Evolutionary conservation across 495 filamentous ascomycete genomes (phyloP), one percentile per base, ranked within the genome.

Genomic region (Bacidia gigantensis): DNA sequence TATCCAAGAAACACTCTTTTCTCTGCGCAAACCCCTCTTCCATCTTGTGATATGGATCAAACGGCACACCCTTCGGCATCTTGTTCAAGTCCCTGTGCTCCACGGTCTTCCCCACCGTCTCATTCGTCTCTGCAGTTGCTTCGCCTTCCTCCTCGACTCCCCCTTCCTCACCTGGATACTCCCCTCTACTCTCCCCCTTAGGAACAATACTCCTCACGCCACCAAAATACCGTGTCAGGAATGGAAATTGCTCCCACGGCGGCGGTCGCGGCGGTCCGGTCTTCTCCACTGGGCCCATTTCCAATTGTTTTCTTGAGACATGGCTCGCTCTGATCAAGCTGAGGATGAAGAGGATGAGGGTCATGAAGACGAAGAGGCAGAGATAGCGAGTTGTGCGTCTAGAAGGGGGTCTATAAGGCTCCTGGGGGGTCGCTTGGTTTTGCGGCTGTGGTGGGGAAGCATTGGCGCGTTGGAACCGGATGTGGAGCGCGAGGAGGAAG

Each of bases 221-320:
- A 14, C 89, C 89, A 63, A 92, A 83, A 63, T 95, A 95, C 50
- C 88, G 73, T 44, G 75, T 80, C 52, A 95, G 65, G 62, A 92
- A 88, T 0, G 79, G 79, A 62, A 93, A 95, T 3, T 69, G 71
- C 61, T 93, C 85, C 89, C 89, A 95, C 43, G 69, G 64, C 2
- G 78, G 78, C n/a, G 86, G 83, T 43, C 76, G 73, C 0, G 73
- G 65, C 2, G 76, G 65, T 3, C 25, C 32, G 2, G 73, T 70
- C 41, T 74, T 73, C 61, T 48, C 64, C 61, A 43, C 66, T 46
- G 61, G 63, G 43, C 53, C 68, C 52, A 75, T 63, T 60, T 70
- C 83, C 61, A 71, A 72, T 12, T 70, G 72, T 35, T 66, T 73
- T 25, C 81, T 79, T 40, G 84, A 81, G 12, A 75, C 65, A 56